Base-by-base conservation (phyloP, 306 rosid genomes). In the Pachyrhizus erosus region DNA sequence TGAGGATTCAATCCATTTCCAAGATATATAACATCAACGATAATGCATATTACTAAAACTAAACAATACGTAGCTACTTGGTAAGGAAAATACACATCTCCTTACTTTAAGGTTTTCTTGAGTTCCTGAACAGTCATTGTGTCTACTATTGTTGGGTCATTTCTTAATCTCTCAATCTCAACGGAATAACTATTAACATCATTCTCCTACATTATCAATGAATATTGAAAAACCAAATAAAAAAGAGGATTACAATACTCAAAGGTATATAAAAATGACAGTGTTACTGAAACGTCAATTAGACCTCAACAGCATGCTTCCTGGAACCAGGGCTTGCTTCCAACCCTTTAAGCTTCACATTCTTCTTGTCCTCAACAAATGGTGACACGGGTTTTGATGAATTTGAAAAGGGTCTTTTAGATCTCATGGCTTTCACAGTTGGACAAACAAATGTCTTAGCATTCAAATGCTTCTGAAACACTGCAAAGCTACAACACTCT, bases 81-180 rank as follows among this genome's bases (percentile, higher is more conserved):
- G 29, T 60, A 49, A 31, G 23, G 33, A 60, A 79, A 81, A 27
- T 29, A 52, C 65, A 72, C 54, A 55, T 46, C 31, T 39, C 62
- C 78, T 84, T 57, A 96, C 99, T 93, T 92, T 42, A 96, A 82
- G 9, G 86, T 88, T 73, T 82, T 89, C 77, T 91, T 78, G 66
- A 96, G 97, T 86, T 96, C 92, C 77, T 89, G 90, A 81, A 93
- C 89, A 5, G 96, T 96, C 99, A 96, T 89, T 49, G 73, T 77
- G 66, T 92, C 92, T 8, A 92, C 90, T 85, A 60, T 79, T 40
- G 87, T 42, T 0, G 90, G 92, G 82, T 96, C 90, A 49, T 88
- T 89, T 86, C 80, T 89, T 80, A 89, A 87, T 80, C 87, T 87
- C 64, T 89, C 91, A 75, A 89, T 76, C 83, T 92, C 96, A 84